Evolutionary conservation across 495 filamentous ascomycete genomes (phyloP), one percentile per base, ranked within the genome.

Genomic region (Zalerion maritima): DNA sequence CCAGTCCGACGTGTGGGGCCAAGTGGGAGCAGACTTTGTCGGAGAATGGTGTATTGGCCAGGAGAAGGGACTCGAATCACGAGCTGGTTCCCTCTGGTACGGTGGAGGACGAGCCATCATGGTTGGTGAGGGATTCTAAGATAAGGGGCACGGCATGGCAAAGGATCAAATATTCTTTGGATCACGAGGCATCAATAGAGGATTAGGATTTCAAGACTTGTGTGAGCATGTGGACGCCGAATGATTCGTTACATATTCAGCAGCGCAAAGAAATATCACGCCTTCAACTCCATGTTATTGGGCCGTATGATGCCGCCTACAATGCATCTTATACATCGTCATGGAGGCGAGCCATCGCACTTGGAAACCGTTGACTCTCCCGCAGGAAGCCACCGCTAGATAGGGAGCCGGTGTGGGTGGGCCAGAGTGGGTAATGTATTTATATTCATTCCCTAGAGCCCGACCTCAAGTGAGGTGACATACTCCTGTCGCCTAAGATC

Each of bases 61-160:
- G 38, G 81, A 83, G 46, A 68, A 58, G 37, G 82, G 82, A 1
- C 47, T 91, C 22, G 76, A 81, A 38, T 67, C 69, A 36, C 64
- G 74, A 20, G 64, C 59, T 30, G 85, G 85, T 0, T 57, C 57
- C 13, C 58, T 86, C 11, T 94, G 82, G 81, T 94, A 91, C 57
- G 85, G 85, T 14, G 78, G 72, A 14, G 81, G 83, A 1, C 60
- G 73, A 24, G 70, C 62, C 5, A 54, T 82, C 16, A 43, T 60
- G 34, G 16, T 64, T 11, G 81, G 81, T 4, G 67, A 72, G 45
- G 78, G 73, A 1, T 74, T 73, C 45, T 67, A 47, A 11, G 11
- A 32, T 30, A 6, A n/a, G n/a, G n/a, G n/a, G n/a, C n/a, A n/a
- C n/a, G n/a, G n/a, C n/a, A n/a, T n/a, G n/a, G n/a, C n/a, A n/a